These are phyloP conservation scores for Pulveroboletus ravenelii DNA, from an alignment of 768 basidiomycete species.

Conservation along the genomic window DNA sequence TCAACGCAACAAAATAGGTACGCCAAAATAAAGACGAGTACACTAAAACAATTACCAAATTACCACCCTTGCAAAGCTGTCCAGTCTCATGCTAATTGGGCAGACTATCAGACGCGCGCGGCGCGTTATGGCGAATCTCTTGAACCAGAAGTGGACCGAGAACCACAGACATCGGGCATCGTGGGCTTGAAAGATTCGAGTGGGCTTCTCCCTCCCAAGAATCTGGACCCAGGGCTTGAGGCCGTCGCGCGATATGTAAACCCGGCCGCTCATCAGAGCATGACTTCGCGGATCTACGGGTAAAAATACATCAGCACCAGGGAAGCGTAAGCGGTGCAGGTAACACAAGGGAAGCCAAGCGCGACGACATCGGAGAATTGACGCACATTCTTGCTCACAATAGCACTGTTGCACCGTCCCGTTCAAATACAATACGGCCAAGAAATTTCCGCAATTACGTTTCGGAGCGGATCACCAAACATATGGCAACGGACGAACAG, in stretches of 20 bases:
- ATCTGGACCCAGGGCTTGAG: background rate
- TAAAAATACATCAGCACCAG: background rate
- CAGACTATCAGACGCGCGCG: background rate
- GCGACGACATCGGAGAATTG: constrained; percentile 2
- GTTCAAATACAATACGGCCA: background rate
- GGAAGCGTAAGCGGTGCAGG: background rate
- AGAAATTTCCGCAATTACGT: constrained; percentile 25
- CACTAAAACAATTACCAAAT: background rate
- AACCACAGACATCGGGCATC: background rate
- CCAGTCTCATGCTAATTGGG: background rate
- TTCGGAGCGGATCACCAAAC: constrained; percentile 22
- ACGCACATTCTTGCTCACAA: constrained; percentile 71
- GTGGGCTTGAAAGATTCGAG: background rate
- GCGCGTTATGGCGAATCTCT: constrained; percentile 3
- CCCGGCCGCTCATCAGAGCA: constrained; percentile 36
- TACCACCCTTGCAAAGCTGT: background rate
- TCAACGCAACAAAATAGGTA: background rate
- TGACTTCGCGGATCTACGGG: constrained; percentile 46
- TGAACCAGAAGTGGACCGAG: background rate
- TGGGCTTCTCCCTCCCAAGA: background rate
- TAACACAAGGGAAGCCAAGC: background rate
- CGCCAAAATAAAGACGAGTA: background rate
- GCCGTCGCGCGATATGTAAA: background rate
- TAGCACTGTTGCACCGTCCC: constrained; percentile 39
- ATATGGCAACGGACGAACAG: constrained; percentile 19